A percentile compares a stretch with the other conserved stretches of the same genome.
These are phyloP conservation scores for Ophioceras dolichostomum DNA, from an alignment of 2,329 filamentous ascomycete genomes.

Conservation along the genomic window DNA sequence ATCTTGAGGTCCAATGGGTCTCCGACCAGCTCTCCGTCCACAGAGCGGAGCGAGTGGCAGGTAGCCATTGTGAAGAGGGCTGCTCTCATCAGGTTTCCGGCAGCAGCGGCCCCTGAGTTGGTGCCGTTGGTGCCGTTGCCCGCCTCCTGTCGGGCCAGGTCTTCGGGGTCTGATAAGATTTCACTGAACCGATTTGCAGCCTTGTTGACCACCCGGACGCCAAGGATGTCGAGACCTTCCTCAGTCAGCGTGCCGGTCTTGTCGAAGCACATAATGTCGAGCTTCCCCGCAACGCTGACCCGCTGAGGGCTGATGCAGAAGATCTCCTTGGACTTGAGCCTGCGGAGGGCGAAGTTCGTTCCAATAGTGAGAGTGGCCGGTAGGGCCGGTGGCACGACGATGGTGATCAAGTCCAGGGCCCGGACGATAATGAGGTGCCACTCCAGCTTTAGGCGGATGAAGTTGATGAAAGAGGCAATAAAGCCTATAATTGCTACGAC, in stretches of 20 bases:
- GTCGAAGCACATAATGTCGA: constrained; percentile 95
- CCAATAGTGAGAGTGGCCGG: constrained; percentile 94
- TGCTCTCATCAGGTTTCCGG: constrained; percentile 30
- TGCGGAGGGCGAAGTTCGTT: constrained; percentile 82
- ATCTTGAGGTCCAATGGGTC: constrained; percentile 95
- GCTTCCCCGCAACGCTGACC: constrained; percentile 90
- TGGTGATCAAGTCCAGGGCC: constrained; percentile 90
- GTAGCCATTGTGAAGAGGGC: constrained; percentile 93
- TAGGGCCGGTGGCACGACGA: constrained; percentile 88
- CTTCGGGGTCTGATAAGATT: constrained; percentile 49
- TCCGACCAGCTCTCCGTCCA: constrained; percentile 81
- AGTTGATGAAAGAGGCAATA: constrained; percentile 84
- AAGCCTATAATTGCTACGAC: constrained; percentile 78
- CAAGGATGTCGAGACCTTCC: constrained; percentile 87
- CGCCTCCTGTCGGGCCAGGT: not conserved
- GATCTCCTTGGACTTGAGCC: constrained; percentile 79
- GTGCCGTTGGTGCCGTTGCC: not conserved
- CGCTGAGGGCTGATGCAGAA: constrained; percentile 97
- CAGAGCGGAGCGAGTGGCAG: constrained; percentile 78
- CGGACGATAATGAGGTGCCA: constrained; percentile 89
- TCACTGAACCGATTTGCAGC: constrained; percentile 57
- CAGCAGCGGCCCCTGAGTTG: no score
- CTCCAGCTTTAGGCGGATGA: constrained; percentile 67
- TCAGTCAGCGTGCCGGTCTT: constrained; percentile 98
- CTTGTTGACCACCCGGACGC: constrained; percentile 64